phyloP scores from a whole-genome alignment of 805 yeast species.

The Barnettozyma vustinii region DNA sequence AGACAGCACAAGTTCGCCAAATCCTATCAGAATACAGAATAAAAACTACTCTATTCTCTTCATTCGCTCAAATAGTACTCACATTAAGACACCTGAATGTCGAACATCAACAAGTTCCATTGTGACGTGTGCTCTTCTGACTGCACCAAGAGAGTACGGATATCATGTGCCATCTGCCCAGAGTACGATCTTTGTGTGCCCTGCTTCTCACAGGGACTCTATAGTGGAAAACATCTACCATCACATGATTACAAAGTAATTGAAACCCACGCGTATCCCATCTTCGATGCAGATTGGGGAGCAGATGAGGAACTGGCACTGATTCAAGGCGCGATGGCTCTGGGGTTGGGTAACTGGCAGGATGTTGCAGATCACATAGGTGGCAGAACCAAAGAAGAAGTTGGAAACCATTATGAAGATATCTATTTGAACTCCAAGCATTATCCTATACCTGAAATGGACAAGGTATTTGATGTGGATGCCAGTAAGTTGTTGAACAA shows the following conservation, averaged over 20 bases:
- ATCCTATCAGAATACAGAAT: background rate
- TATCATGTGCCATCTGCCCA: constrained; percentile 85
- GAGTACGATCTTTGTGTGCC: constrained; percentile 98
- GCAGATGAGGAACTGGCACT: constrained; percentile 93
- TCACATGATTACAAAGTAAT: constrained; percentile 88
- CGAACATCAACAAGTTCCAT: constrained; percentile 51
- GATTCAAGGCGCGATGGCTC: constrained; percentile 86
- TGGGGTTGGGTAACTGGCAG: constrained; percentile 96
- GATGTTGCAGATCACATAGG: constrained; percentile 97
- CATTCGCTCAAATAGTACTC: background rate
- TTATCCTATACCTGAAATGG: constrained; percentile 89
- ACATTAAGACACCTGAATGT: constrained; percentile 12
- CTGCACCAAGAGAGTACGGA: constrained; percentile 86
- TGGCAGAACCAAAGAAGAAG: constrained; percentile 87
- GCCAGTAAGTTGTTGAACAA: constrained; percentile 64
- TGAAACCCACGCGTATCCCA: constrained; percentile 93
- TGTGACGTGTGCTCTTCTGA: constrained; percentile 98
- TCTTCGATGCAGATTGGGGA: constrained; percentile 90
- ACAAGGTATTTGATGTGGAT: constrained; percentile 57
- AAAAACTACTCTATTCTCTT: background rate
- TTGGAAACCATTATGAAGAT: constrained; percentile 71
- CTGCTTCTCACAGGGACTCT: constrained; percentile 82
- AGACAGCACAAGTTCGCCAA: background rate
- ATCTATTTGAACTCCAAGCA: constrained; percentile 62
- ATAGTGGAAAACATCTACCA: constrained; percentile 85